These are phyloP conservation scores for Cymodocea nodosa DNA, from an alignment of 116 monocot species.

Conservation along the genomic window DNA sequence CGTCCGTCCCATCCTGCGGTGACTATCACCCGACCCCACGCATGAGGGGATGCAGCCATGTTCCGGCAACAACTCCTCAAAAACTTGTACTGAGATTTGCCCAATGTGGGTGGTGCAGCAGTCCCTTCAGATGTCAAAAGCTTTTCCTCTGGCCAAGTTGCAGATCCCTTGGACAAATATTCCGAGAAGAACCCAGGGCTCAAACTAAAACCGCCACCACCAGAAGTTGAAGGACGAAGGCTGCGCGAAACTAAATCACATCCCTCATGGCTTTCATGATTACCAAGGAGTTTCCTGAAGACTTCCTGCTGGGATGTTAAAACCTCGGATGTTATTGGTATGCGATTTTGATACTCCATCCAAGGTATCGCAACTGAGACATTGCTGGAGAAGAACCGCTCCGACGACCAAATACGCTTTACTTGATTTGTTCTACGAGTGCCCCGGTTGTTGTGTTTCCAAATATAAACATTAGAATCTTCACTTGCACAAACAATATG, in stretches of 20 bases:
- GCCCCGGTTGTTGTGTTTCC: constrained; percentile 31
- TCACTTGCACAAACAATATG: constrained; percentile 83
- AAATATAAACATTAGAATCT: constrained; percentile 71
- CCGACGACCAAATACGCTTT: constrained; percentile 33
- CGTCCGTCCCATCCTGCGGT: constrained; percentile 80
- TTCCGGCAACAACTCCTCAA: constrained; percentile 32
- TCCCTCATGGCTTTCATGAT: neutral
- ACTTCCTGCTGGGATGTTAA: constrained; percentile 7
- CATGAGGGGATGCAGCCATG: constrained; percentile 23
- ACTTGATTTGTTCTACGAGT: constrained; percentile 9
- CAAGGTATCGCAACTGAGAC: constrained; percentile 68
- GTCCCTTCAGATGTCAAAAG: constrained; percentile 22
- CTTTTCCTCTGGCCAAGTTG: constrained; percentile 96
- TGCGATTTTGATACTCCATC: constrained; percentile 10
- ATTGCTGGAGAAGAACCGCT: constrained; percentile 47
- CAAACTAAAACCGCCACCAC: constrained; percentile 18
- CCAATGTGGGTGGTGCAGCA: constrained; percentile 4
- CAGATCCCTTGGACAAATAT: constrained; percentile 31
- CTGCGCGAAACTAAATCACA: too few relatives aligned
- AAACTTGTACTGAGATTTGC: constrained; percentile 40
- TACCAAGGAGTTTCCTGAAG: neutral
- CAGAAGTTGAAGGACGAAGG: too few relatives aligned
- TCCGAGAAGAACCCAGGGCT: constrained; percentile 36
- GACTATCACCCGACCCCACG: constrained; percentile 85
- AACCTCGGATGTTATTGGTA: constrained; percentile 2